These are phyloP conservation scores for Aspergillus udagawae DNA, from an alignment of 2,329 filamentous ascomycete species.

Conservation along the genomic window DNA sequence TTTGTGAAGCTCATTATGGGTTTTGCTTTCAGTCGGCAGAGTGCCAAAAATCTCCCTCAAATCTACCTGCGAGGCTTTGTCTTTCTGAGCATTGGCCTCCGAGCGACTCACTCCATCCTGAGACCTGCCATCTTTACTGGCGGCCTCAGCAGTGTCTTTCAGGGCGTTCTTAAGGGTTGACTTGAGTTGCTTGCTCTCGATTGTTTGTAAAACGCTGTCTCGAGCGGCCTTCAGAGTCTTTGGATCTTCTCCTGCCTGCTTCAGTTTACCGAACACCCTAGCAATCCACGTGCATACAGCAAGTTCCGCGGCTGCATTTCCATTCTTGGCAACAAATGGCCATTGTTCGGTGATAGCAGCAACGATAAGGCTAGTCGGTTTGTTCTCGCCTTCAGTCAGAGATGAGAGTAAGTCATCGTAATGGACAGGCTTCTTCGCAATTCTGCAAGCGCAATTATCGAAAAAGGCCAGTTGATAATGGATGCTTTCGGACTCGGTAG, in stretches of 20 bases:
- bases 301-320: conserved; percentile 40
- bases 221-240: conserved; percentile 45
- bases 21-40: conserved; percentile 42
- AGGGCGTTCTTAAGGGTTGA: conserved; percentile 35
- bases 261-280: conserved; percentile 53
- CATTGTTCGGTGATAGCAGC: conserved; percentile 74
- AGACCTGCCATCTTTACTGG: conserved; percentile 11
- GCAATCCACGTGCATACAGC: conserved; percentile 58
- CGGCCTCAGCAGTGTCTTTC: conserved; percentile 13
- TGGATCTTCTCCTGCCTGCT: conserved; percentile 50
- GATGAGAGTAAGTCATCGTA: conserved; percentile 57
- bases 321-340: conserved; percentile 59
- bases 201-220: conserved; percentile 41
- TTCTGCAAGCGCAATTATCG: conserved; percentile 76
- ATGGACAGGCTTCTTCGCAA: conserved; percentile 74
- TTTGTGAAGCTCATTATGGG: conserved; percentile 46
- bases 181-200: conserved; percentile 36
- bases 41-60: conserved; percentile 53
- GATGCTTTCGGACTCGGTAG: conserved; percentile 27
- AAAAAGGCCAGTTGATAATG: conserved; percentile 63
- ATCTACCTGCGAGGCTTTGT: conserved; percentile 32
- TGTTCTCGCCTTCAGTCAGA: conserved; percentile 29
- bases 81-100: conserved; percentile 7
- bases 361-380: conserved; percentile 59
- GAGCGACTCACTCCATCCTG: conserved; percentile 10